Conservation (phyloP, 129 eudicot species). For the Chrysanthemum makinoi region DNA sequence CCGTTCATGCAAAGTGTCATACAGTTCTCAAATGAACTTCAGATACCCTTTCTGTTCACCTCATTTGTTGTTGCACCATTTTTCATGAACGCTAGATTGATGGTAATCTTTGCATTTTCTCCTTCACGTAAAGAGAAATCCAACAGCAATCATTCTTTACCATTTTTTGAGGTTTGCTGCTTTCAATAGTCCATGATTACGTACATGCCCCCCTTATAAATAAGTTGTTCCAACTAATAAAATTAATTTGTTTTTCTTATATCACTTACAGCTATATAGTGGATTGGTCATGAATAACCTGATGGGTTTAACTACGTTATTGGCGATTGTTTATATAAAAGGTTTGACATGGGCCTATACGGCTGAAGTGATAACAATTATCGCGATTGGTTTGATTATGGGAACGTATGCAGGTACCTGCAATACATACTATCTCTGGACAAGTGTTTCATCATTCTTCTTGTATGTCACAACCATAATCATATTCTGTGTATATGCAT, state of each 20-base stretch:
- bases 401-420: not conserved
- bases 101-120: conserved; percentile 17
- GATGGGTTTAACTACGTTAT: conserved; percentile 37
- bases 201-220: not conserved
- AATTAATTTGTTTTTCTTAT: not conserved
- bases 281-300: conserved; percentile 59
- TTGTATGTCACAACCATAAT: too few species aligned
- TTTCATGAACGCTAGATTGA: conserved; percentile 33
- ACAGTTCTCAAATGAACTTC: conserved; percentile 30
- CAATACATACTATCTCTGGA: not conserved
- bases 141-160: conserved; percentile 36
- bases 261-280: conserved; percentile 44
- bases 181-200: not conserved
- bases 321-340: conserved; percentile 39
- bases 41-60: conserved; percentile 39
- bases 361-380: conserved; percentile 48
- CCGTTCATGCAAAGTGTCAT: conserved; percentile 32
- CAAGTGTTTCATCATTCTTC: not conserved
- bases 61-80: conserved; percentile 47
- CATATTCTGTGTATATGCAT: too few species aligned
- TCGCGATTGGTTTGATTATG: conserved; percentile 10
- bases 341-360: conserved; percentile 44
- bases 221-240: not conserved
- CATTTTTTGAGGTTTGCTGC: conserved; percentile 39
- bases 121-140: conserved; percentile 24